Base-by-base conservation (phyloP, 345 rosid species). In the Microthlaspi erraticum region DNA sequence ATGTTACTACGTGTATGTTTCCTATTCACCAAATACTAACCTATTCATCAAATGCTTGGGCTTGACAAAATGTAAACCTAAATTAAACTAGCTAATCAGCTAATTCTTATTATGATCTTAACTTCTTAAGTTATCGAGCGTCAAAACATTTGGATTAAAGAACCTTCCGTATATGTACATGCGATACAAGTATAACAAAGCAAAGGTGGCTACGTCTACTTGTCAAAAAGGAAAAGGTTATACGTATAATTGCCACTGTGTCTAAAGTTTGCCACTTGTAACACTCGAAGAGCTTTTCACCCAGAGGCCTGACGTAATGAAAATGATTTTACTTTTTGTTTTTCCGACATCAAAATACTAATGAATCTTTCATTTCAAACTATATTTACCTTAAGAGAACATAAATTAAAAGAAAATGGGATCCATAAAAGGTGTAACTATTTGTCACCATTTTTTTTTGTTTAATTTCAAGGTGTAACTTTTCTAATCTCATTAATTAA, bases 211-310 rank as follows among this genome's bases (percentile, higher is more conserved):
- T 50, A 70, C 60, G 52, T 45, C 59, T 39, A 60, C 33, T 38
- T 2, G 42, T 10, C 10, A 8, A 63, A 39, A 2, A 36, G 17
- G 1, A 60, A 50, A 71, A 71, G 52, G 37, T 32, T 56, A 51
- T 52, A 70, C 71, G 45, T 63, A 68, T 51, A 44, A 41, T 58
- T 80, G 64, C 60, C 78, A 68, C 29, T 2, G 31, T 16, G 59
- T 48, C 52, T 11, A 37, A n/a, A 23, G 41, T 26, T 23, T 49
- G 82, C 76, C 86, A 81, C 78, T 41, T 73, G 79, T 57, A 75
- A 52, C 71, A 8, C 59, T 56, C 5, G 29, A 37, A 74, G 45
- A 63, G 70, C 57, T 66, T 58, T 67, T 8, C 17, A 60, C 29
- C 34, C 46, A 73, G 50, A 49, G 33, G 14, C 72, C 52, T 66